Evolutionary conservation across 2,329 filamentous ascomycete genomes (phyloP), one percentile per base, ranked within the genome.

Genomic region (Ophiostoma tasmaniense): DNA sequence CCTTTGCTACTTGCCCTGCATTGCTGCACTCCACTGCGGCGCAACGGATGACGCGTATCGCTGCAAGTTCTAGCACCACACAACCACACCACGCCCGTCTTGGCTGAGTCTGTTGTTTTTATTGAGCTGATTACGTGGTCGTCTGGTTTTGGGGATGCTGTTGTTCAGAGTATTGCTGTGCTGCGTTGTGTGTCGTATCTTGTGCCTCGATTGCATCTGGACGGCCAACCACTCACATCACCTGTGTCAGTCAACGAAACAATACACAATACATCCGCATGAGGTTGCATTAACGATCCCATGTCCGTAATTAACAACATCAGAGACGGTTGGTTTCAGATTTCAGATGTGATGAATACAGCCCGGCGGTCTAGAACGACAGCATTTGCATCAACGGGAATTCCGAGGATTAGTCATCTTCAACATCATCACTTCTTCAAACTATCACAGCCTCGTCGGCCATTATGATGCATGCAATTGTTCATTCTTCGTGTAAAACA

Each of bases 41-140:
- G 55, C 55, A 61, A 61, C 55, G 30, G 55, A 61, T 61, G 55
- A 61, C 55, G 55, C 55, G 55, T 61, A 61, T 61, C 22, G 25
- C 25, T 61, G 55, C 55, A 61, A 59, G 52, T 30, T 30, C 55
- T 20, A 61, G 11, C 52, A 59, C 55, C 25, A 61, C 52, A 59
- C 55, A 13, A 61, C 55, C 55, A 61, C 55, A 61, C 50, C 50
- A 55, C 50, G 14, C 22, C 50, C 22, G 22, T 25, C 50, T 55
- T 55, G 22, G 14, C 42, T 22, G 50, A 25, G n/a, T 25, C 22
- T 28, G 50, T 55, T 55, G n/a, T 10, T 55, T 25, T 55, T 55
- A 11, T 22, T 25, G n/a, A 14, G 25, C 22, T 55, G 8, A 45
- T 45, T 45, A 45, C 42, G 42, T 45, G 42, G 42, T 45, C 42